These are phyloP conservation scores for Magnolia kwangsiensis DNA, from an alignment of 164 flowering plant species.

Conservation along the genomic window DNA sequence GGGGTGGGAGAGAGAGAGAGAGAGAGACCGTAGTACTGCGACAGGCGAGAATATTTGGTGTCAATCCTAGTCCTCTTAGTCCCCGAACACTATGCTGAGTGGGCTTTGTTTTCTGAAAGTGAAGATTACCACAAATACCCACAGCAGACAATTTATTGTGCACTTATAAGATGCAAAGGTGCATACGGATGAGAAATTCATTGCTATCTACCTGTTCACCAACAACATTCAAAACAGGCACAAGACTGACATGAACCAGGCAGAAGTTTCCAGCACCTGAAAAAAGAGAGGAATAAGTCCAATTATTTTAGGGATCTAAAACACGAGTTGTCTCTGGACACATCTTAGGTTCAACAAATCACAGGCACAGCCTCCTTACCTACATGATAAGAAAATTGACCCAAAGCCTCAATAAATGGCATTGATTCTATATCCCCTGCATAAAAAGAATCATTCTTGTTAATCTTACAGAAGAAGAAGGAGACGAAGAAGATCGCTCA, in stretches of 20 bases:
- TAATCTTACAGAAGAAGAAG: background rate
- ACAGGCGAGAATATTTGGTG: slow-evolving; percentile 79
- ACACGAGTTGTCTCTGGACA: too few species aligned
- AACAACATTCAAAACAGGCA: slow-evolving; percentile 85
- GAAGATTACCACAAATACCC: background rate
- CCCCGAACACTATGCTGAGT: slow-evolving; percentile 92
- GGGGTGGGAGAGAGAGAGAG: slow-evolving; percentile 9
- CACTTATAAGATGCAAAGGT: background rate
- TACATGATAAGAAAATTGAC: slow-evolving; percentile 88
- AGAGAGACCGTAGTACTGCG: slow-evolving; percentile 69
- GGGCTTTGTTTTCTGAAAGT: slow-evolving; percentile 86
- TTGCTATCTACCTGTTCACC: slow-evolving; percentile 74
- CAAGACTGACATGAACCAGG: slow-evolving; percentile 94
- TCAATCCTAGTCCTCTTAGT: slow-evolving; percentile 76
- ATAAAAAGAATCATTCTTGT: slow-evolving; percentile 8
- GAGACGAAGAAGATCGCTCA: too few species aligned
- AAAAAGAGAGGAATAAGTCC: background rate
- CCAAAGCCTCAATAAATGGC: slow-evolving; percentile 91
- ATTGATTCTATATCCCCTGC: slow-evolving; percentile 96
- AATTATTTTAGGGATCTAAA: background rate
- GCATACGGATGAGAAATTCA: background rate
- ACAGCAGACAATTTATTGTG: background rate
- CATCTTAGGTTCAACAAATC: background rate
- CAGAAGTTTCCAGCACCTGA: slow-evolving; percentile 87
- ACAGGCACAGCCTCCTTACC: slow-evolving; percentile 38